A percentile compares a stretch with the other conserved stretches of the same genome.
These are phyloP conservation scores for Penicillium taxi DNA, from an alignment of 495 filamentous ascomycete genomes.

Conservation along the genomic window DNA sequence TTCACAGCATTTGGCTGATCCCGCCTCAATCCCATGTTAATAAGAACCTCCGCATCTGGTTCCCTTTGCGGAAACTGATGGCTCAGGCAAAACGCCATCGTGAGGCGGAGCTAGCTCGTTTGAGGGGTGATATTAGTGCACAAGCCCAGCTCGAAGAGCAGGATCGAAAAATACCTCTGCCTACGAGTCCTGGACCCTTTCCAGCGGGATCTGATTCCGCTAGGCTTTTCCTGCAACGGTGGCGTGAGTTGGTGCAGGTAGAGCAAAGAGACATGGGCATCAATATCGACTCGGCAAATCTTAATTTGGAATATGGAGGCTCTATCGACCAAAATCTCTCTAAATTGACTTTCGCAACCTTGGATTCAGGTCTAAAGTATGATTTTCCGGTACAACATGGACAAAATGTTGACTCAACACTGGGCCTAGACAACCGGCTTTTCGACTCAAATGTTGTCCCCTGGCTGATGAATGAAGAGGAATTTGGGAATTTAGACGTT, in stretches of 20 bases:
- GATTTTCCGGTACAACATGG: not conserved
- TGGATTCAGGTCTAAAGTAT: too few species aligned
- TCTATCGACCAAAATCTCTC: not conserved
- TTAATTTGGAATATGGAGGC: too few species aligned
- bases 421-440: too few species aligned
- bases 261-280: too few species aligned
- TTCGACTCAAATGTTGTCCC: slow-evolving; percentile 10
- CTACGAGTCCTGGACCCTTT: slow-evolving; percentile 27
- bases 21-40: slow-evolving; percentile 26
- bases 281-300: too few species aligned
- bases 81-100: slow-evolving; percentile 40
- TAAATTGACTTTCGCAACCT: not conserved
- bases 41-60: slow-evolving; percentile 42
- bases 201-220: slow-evolving; percentile 11
- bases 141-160: slow-evolving; percentile 22
- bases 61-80: slow-evolving; percentile 47
- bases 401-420: slow-evolving; percentile 2
- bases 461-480: slow-evolving; percentile 29
- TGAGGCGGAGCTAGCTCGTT: slow-evolving; percentile 30
- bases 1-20: slow-evolving; percentile 43
- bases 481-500: slow-evolving; percentile 13
- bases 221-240: slow-evolving; percentile 28
- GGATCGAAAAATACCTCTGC: slow-evolving; percentile 21
- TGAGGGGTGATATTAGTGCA: slow-evolving; percentile 23
- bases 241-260: too few species aligned